phyloP scores from a whole-genome alignment of 2,329 filamentous ascomycete species.

The Talaromyces sp. region DNA sequence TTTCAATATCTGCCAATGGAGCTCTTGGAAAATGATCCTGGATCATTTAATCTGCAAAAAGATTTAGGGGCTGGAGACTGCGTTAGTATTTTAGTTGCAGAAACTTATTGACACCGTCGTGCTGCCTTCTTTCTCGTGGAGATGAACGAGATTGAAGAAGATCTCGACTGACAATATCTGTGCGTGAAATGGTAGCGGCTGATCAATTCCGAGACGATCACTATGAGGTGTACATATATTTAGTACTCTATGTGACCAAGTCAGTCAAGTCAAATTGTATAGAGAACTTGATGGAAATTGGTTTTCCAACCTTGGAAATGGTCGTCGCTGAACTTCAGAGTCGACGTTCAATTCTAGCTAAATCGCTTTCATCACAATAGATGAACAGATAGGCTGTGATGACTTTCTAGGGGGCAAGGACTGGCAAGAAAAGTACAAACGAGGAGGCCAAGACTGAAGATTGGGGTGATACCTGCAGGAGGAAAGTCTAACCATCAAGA shows the following conservation, averaged over 20 bases:
- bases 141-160: not conserved
- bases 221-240: not conserved
- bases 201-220: not conserved
- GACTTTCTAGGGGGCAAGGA: too few relatives aligned
- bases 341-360: not conserved
- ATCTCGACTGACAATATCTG: not conserved
- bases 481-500: too few relatives aligned
- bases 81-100: not conserved
- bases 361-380: too few relatives aligned
- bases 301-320: not conserved
- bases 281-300: not conserved
- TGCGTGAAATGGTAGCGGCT: not conserved
- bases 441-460: too few relatives aligned
- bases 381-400: too few relatives aligned
- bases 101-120: not conserved
- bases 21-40: too few relatives aligned
- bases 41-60: too few relatives aligned
- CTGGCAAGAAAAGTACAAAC: too few relatives aligned
- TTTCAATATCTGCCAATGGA: too few relatives aligned
- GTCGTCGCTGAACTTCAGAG: not conserved
- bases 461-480: too few relatives aligned
- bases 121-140: not conserved
- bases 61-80: not conserved
- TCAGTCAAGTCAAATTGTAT: conserved; percentile 1
- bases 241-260: not conserved